A percentile compares a stretch with the other conserved stretches of the same genome.
Evolutionary conservation across 2,329 filamentous ascomycete genomes (phyloP).

Genomic region (Fusarium pseudonygamai): DNA sequence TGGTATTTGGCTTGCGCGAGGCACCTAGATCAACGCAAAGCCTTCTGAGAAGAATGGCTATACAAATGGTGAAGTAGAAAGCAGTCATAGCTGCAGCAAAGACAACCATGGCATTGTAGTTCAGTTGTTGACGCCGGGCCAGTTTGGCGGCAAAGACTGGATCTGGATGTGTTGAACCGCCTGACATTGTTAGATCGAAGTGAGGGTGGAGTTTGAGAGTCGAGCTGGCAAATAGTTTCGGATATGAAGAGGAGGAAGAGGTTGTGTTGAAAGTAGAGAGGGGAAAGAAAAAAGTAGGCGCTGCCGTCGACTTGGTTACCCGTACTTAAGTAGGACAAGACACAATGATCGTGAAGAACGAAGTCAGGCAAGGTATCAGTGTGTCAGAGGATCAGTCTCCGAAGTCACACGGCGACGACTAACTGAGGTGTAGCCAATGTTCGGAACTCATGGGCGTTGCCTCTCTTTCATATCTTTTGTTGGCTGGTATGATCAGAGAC

Average conservation of each 20-base stretch:
- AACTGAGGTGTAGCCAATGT: conserved; percentile 10
- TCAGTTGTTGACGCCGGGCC: conserved; percentile 36
- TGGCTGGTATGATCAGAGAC: background rate
- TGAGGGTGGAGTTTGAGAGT: background rate
- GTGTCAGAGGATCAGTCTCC: conserved; percentile 22
- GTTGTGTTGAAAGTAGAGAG: background rate
- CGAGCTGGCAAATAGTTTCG: background rate
- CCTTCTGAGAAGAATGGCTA: conserved; percentile 23
- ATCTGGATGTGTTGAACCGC: conserved; percentile 18
- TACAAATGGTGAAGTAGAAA: conserved; percentile 20
- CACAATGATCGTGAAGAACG: conserved; percentile 26
- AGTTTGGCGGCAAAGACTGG: conserved; percentile 35
- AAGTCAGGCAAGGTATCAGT: conserved; percentile 15
- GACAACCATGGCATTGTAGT: conserved; percentile 39
- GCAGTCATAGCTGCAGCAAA: conserved; percentile 34
- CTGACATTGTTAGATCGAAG: conserved; percentile 25
- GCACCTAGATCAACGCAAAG: conserved; percentile 11
- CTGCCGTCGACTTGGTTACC: conserved; percentile 17
- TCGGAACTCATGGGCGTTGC: background rate
- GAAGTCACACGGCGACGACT: conserved; percentile 22
- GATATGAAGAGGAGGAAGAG: background rate
- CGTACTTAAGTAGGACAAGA: conserved; percentile 29
- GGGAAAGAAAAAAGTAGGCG: conserved; percentile 1
- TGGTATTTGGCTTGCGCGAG: conserved; percentile 14
- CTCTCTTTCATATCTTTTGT: conserved; percentile 7